Evolutionary conservation across 2,329 filamentous ascomycete species (phyloP), one percentile per base, ranked within the genome.

Genomic region (Ploettnerulaceae sp.): DNA sequence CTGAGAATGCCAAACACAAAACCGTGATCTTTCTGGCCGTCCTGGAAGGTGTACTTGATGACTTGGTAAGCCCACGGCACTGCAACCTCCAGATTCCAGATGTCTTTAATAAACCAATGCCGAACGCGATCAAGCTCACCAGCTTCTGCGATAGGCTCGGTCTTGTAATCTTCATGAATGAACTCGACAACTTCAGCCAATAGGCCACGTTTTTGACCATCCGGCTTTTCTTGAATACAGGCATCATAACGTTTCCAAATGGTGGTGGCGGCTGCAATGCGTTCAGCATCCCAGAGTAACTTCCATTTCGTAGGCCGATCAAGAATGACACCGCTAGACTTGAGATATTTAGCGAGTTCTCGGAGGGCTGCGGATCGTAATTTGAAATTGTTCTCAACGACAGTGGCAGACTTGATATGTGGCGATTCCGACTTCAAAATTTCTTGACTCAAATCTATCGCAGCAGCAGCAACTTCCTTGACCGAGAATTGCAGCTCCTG

Each of bases 251-350:
- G 74, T 52, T 81, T 82, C 89, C 91, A 97, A 28, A 97, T 74
- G 35, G 81, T 74, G 50, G 78, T 76, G 14, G 89, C 88, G 26
- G 89, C 86, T 33, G 84, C 81, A 69, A 97, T 77, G 66, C 90
- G 95, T 65, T 98, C 93, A 0, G 91, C 91, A 60, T 91, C 82
- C 73, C 82, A 86, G n/a, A 98, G 71, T 24, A 98, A 68, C 52
- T 77, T 75, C 89, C 90, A 97, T 56, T 82, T 81, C 1, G 82
- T 82, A 18, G 69, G 70, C 31, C 80, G 77, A 53, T 85, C 79
- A 5, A 97, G 65, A 2, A 79, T 71, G 20, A 81, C 73, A 49
- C 81, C 82, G 24, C 83, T 81, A 5, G 75, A 74, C 52, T 77
- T 75, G 9, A 97, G 69, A 56, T 93, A 81, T 2, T 73, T 69